These are phyloP conservation scores for Tricholoma sp. DNA, from an alignment of 768 basidiomycete species.

Conservation along the genomic window DNA sequence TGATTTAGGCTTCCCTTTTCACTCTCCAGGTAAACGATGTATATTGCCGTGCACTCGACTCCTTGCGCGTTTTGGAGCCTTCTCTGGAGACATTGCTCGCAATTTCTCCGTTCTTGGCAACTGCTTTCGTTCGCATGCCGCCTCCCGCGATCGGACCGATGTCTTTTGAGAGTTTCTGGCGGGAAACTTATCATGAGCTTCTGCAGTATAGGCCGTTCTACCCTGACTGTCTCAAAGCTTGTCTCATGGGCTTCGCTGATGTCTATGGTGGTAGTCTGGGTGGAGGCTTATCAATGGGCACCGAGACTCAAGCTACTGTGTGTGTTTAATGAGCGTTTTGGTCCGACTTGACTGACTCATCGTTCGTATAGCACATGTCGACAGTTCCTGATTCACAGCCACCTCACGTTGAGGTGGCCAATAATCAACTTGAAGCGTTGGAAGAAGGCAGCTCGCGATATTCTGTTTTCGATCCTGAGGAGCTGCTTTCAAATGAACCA, in stretches of 20 bases:
- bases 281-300: constrained; percentile 34
- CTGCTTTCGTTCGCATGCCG: constrained; percentile 42
- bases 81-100: constrained; percentile 34
- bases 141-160: constrained; percentile 43
- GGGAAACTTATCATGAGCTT: constrained; percentile 43
- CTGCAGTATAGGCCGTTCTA: constrained; percentile 30
- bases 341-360: background rate
- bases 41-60: constrained; percentile 40
- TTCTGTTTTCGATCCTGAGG: background rate
- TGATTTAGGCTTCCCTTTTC: background rate
- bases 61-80: constrained; percentile 33
- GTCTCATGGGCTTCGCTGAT: constrained; percentile 41
- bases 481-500: background rate
- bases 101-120: constrained; percentile 42
- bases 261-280: constrained; percentile 45
- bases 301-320: constrained; percentile 32
- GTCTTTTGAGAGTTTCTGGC: constrained; percentile 56
- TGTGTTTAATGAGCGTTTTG: constrained; percentile 2
- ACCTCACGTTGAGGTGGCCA: background rate
- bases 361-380: constrained; percentile 5
- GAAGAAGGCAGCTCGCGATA: background rate
- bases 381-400: constrained; percentile 27
- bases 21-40: constrained; percentile 27
- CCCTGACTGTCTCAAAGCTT: constrained; percentile 41
- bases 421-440: background rate